Base-by-base conservation (phyloP, 495 filamentous ascomycete species). In the Lophiotrema nucula region DNA sequence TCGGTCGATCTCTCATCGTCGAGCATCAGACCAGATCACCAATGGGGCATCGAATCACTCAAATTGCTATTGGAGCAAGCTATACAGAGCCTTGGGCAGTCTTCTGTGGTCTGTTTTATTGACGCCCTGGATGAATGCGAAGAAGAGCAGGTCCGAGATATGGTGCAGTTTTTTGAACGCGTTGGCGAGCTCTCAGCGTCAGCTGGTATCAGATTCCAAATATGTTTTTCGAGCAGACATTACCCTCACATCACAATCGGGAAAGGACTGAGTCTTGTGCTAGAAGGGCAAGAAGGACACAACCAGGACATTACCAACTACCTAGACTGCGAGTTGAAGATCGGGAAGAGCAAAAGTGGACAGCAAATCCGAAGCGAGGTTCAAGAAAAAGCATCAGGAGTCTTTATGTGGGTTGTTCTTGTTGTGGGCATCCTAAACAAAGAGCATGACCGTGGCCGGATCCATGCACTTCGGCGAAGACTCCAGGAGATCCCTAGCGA, bases 141-240 rank as follows among this genome's bases (percentile, higher is more conserved):
- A 5, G 55, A 64, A 19, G 18, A 23, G 5, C 37, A 64, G 23
- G 45, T 58, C n/a, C 48, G 28, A 13, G 48, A 49, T 16, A 53
- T 64, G 28, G 35, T 59, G 35, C 21, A 18, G 1, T 64, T 64
- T 24, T 48, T 64, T 44, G 47, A 58, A 50, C 16, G 24, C 1
- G 12, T 64, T 19, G 41, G 60, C 16, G 28, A 45, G 18, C 22
- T 41, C 19, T 22, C 53, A 19, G 43, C 49, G 15, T 44, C 12
- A 35, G 24, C 54, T 18, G 23, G 47, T 35, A 52, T 45, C 10
- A 28, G 18, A 15, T 53, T 64, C 24, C 39, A 45, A 18, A 38
- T 78, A 16, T 77, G 72, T 35, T 73, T 81, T 44, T 78, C 80
- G 0, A 81, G 79, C 63, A 69, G 79, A 3, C 76, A 79, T 62